Evolutionary conservation across 1,139 yeast species (phyloP).

Genomic region (Kluyveromyces sp.): DNA sequence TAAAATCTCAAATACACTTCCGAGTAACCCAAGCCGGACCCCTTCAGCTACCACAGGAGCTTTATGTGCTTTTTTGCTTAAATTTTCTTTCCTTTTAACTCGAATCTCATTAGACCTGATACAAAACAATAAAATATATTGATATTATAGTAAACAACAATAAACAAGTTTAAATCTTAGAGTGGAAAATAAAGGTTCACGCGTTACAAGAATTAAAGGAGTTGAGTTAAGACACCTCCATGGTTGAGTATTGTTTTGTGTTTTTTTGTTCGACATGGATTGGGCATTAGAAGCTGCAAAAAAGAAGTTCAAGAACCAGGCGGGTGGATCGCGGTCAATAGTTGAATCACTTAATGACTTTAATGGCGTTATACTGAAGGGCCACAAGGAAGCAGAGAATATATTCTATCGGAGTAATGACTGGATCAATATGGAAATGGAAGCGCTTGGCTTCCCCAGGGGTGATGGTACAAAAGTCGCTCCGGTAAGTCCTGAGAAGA

Average conservation of each 20-base stretch:
- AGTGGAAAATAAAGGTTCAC: too few species aligned
- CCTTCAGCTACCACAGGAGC: too few species aligned
- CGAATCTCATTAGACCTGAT: too few species aligned
- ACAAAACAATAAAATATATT: too few species aligned
- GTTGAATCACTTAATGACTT: constrained; percentile 25
- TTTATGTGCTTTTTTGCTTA: too few species aligned
- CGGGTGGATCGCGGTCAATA: constrained; percentile 28
- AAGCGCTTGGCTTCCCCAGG: constrained; percentile 4
- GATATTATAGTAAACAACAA: too few species aligned
- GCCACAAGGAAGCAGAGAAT: constrained; percentile 17
- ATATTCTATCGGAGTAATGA: constrained; percentile 13
- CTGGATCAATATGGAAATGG: constrained; percentile 18
- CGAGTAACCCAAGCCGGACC: too few species aligned
- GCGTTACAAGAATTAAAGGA: too few species aligned
- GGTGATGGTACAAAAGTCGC: not conserved
- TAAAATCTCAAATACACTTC: too few species aligned
- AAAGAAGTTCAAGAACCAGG: constrained; percentile 19
- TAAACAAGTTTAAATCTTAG: too few species aligned
- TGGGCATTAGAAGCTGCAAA: constrained; percentile 27
- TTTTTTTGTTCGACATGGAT: constrained; percentile 17
- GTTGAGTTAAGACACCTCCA: not conserved
- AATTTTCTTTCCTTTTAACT: too few species aligned
- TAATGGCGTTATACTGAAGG: constrained; percentile 18
- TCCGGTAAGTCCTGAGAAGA: constrained; percentile 15
- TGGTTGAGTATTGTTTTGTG: not conserved